These are phyloP conservation scores for Caulochytrium protostelioides DNA, from an alignment of 371 early-diverging fungal species.

Conservation along the genomic window DNA sequence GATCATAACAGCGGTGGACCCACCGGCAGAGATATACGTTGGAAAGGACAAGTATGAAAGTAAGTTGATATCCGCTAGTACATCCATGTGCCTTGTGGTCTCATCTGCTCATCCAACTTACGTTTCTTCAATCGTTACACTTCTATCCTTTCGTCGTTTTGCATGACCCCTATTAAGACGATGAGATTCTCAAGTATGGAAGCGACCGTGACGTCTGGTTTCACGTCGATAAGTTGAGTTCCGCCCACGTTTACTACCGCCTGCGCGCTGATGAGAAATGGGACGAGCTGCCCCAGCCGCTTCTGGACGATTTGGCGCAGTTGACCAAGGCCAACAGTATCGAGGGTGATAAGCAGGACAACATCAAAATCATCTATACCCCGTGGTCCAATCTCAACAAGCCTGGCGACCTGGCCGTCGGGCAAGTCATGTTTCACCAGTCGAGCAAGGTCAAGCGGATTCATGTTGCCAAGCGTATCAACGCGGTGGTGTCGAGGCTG, in stretches of 20 bases:
- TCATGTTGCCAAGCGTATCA: slow-evolving; percentile 48
- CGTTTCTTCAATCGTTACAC: neutral
- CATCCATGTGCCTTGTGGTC: neutral
- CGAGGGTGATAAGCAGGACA: slow-evolving; percentile 62
- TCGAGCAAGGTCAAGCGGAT: slow-evolving; percentile 52
- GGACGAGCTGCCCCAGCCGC: slow-evolving; percentile 49
- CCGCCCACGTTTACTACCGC: slow-evolving; percentile 89
- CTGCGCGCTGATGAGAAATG: slow-evolving; percentile 43
- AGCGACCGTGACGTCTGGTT: slow-evolving; percentile 30
- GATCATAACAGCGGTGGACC: slow-evolving; percentile 40
- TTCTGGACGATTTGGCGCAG: slow-evolving; percentile 72
- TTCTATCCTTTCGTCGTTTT: neutral
- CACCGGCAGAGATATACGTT: slow-evolving; percentile 75
- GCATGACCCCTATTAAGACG: slow-evolving; percentile 33
- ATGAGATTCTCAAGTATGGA: slow-evolving; percentile 83
- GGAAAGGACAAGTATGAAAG: slow-evolving; percentile 93
- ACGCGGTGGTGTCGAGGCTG: slow-evolving; percentile 70
- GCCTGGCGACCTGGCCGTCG: slow-evolving; percentile 77
- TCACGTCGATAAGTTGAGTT: slow-evolving; percentile 89
- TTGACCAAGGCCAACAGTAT: slow-evolving; percentile 89
- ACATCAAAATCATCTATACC: slow-evolving; percentile 75
- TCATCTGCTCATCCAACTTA: neutral
- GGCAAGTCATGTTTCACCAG: slow-evolving; percentile 80
- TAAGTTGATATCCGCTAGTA: slow-evolving; percentile 9
- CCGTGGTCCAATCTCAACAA: slow-evolving; percentile 86